Evolutionary conservation across 139 green algal species (phyloP).

Genomic region (Volvox reticuliferus): DNA sequence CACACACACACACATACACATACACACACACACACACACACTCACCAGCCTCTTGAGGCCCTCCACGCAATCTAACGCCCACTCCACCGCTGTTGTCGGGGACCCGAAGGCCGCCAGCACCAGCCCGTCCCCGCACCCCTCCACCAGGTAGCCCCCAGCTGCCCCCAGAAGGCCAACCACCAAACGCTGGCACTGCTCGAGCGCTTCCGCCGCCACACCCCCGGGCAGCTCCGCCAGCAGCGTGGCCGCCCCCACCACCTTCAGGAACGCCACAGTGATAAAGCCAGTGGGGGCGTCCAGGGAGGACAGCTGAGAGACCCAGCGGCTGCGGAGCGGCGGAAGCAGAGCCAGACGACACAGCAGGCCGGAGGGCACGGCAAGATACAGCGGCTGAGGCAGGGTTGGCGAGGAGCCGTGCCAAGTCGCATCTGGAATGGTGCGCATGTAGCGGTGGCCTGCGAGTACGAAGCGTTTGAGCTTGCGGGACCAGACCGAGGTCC

Average conservation of each 20-base stretch:
- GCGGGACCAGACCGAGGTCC: no score
- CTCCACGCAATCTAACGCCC: conserved; percentile 36
- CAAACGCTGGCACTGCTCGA: conserved; percentile 7
- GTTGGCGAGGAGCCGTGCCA: not conserved
- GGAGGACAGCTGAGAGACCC: not conserved
- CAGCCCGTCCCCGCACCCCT: conserved; percentile 37
- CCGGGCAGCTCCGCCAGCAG: conserved; percentile 35
- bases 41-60: conserved; percentile 13
- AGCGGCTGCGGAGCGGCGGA: not conserved
- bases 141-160: conserved; percentile 37
- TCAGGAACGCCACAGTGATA: conserved; percentile 34
- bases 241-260: conserved; percentile 31
- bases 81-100: conserved; percentile 1
- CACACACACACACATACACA: no score
- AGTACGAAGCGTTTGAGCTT: no score
- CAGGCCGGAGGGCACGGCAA: conserved; percentile 13
- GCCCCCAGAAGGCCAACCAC: conserved; percentile 4
- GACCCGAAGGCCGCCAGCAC: conserved; percentile 36
- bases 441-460: no score
- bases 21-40: no score
- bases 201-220: not conserved
- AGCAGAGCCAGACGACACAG: conserved; percentile 29
- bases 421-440: not conserved
- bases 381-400: not conserved
- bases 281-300: conserved; percentile 26